Conservation (phyloP, 2,329 filamentous ascomycete genomes). For the Penicillium sp. region DNA sequence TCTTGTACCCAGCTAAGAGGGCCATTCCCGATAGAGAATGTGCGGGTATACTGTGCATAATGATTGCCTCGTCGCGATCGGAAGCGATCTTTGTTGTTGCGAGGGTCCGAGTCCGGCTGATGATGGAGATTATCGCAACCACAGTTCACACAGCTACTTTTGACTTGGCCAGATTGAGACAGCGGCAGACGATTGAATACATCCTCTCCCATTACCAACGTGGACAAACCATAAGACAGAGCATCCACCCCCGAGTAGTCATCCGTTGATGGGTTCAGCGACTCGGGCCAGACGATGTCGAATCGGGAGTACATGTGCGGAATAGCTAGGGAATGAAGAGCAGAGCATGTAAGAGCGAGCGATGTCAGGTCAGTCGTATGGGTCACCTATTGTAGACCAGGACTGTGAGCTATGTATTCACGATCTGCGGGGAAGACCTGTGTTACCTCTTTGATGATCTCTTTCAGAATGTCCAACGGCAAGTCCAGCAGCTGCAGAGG, state of each 20-base stretch:
- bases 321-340: constrained; percentile 64
- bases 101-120: constrained; percentile 1
- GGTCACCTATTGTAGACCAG: constrained; percentile 50
- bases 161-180: constrained; percentile 15
- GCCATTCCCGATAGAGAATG: constrained; percentile 78
- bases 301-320: constrained; percentile 76
- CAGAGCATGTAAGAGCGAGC: constrained; percentile 67
- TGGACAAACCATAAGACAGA: constrained; percentile 71
- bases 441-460: constrained; percentile 66
- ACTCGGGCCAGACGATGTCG: constrained; percentile 81
- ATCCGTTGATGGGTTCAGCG: constrained; percentile 50
- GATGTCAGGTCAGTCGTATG: constrained; percentile 75
- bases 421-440: neutral
- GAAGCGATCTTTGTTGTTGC: constrained; percentile 1
- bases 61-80: constrained; percentile 55
- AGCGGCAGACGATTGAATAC: constrained; percentile 47
- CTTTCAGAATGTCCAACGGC: constrained; percentile 66
- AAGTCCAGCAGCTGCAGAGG: constrained; percentile 63
- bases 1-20: constrained; percentile 69
- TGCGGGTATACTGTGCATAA: constrained; percentile 68
- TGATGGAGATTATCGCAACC: constrained; percentile 22
- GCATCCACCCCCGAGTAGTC: constrained; percentile 68
- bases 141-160: constrained; percentile 24
- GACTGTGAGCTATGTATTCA: constrained; percentile 1
- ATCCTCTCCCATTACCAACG: constrained; percentile 64